phyloP scores from a whole-genome alignment of 371 early-diverging fungal genomes.

The Dinochytrium kinnereticum region DNA sequence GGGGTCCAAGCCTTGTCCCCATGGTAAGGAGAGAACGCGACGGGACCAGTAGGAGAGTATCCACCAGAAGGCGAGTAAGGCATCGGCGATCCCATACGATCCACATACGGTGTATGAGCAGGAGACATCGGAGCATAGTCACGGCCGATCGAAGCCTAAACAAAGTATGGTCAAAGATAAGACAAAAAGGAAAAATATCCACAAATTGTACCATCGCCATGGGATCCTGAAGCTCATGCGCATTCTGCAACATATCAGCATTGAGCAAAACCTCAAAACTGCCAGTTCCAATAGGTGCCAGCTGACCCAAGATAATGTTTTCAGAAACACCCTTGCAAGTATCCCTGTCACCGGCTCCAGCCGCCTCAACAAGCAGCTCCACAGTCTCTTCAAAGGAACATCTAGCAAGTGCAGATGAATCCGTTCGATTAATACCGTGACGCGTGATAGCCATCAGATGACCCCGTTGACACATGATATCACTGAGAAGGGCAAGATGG shows the following conservation, averaged over 20 bases:
- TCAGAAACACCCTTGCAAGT: constrained; percentile 97
- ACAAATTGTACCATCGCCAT: constrained; percentile 21
- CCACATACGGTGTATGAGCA: constrained; percentile 51
- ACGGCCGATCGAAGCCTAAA: background rate
- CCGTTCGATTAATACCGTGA: constrained; percentile 98
- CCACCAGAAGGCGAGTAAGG: constrained; percentile 40
- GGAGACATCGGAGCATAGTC: constrained; percentile 36
- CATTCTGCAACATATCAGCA: constrained; percentile 81
- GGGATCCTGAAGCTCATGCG: constrained; percentile 38
- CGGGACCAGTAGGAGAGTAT: constrained; percentile 55
- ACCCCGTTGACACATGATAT: constrained; percentile 98
- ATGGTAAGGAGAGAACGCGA: constrained; percentile 68
- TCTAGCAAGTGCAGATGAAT: constrained; percentile 96
- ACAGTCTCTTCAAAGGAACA: constrained; percentile 99
- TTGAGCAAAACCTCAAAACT: constrained; percentile 92
- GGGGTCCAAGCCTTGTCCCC: constrained; percentile 25
- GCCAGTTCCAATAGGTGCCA: constrained; percentile 99
- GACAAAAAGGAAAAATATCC: background rate
- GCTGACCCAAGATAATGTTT: constrained; percentile 98
- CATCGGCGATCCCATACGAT: constrained; percentile 40
- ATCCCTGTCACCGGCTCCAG: constrained; percentile 92
- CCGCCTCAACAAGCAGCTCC: constrained; percentile 98
- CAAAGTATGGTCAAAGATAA: background rate
- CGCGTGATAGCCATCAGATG: constrained; percentile 97
- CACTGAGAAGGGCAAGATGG: constrained; percentile 95